Conservation (phyloP, 495 filamentous ascomycete genomes). For the Lentithecium fluviatile region DNA sequence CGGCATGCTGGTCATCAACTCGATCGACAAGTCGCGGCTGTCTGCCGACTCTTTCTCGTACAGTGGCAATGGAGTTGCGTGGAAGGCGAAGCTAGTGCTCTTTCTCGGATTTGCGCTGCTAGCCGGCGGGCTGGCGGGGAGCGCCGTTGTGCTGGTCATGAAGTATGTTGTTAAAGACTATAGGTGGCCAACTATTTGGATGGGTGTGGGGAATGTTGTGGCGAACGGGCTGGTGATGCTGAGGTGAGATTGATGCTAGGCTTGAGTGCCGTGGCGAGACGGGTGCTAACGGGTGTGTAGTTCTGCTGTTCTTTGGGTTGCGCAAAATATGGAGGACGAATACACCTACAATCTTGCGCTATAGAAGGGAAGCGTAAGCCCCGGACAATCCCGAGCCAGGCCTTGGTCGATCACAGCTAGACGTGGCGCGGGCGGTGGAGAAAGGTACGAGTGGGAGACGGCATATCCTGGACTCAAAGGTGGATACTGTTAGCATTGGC, state of each 20-base stretch:
- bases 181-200: slow-evolving; percentile 79
- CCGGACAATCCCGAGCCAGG: too few species aligned
- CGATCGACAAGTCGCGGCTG: slow-evolving; percentile 88
- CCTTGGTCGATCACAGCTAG: not conserved
- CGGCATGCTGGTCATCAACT: slow-evolving; percentile 99
- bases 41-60: slow-evolving; percentile 86
- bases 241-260: slow-evolving; percentile 56
- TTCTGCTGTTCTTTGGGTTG: slow-evolving; percentile 89
- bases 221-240: slow-evolving; percentile 85
- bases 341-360: slow-evolving; percentile 94
- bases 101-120: slow-evolving; percentile 94
- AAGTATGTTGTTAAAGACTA: slow-evolving; percentile 84
- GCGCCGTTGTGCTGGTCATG: slow-evolving; percentile 84
- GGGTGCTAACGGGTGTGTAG: slow-evolving; percentile 48
- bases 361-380: slow-evolving; percentile 39
- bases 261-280: not conserved
- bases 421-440: slow-evolving; percentile 4
- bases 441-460: not conserved
- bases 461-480: slow-evolving; percentile 1
- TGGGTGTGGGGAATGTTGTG: slow-evolving; percentile 91
- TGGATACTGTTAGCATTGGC: not conserved
- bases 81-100: slow-evolving; percentile 93
- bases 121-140: slow-evolving; percentile 90
- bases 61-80: slow-evolving; percentile 80
- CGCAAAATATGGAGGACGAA: slow-evolving; percentile 98